Percentiles rank a stretch among this genome's conserved stretches.
Evolutionary conservation across 768 basidiomycete species (phyloP).

Genomic region (Agaricus sinodeliciosus): DNA sequence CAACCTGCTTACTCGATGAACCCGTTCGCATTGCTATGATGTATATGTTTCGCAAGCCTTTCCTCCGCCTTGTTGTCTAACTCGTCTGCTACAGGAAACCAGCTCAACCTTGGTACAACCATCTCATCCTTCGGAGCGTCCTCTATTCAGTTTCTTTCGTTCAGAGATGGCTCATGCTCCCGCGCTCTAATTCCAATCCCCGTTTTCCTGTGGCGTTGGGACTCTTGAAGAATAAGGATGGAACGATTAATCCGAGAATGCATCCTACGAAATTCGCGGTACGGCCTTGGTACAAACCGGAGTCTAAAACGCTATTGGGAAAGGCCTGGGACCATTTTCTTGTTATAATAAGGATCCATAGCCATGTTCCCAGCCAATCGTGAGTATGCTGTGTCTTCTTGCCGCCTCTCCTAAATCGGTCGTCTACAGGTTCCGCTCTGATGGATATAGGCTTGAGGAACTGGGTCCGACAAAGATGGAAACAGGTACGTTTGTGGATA

Average conservation of each 20-base stretch:
- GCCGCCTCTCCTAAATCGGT: neutral
- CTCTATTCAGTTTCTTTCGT: conserved; percentile 23
- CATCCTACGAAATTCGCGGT: conserved; percentile 27
- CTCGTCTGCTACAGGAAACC: conserved; percentile 24
- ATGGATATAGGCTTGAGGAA: conserved; percentile 38
- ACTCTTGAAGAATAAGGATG: conserved; percentile 16
- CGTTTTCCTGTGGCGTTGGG: conserved; percentile 18
- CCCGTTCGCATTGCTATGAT: conserved; percentile 41
- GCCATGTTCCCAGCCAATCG: conserved; percentile 32
- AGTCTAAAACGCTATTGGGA: conserved; percentile 20
- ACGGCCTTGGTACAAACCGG: conserved; percentile 42
- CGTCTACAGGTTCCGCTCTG: conserved; percentile 23
- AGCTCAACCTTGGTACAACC: conserved; percentile 26
- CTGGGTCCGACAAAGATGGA: conserved; percentile 34
- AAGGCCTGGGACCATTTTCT: conserved; percentile 22
- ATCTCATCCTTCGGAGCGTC: conserved; percentile 17
- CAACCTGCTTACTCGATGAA: conserved; percentile 34
- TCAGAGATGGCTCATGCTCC: conserved; percentile 33
- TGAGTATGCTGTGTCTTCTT: conserved; percentile 14
- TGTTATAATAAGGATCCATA: conserved; percentile 27
- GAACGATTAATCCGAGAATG: conserved; percentile 23
- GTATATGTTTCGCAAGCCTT: conserved; percentile 22
- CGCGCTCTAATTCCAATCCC: conserved; percentile 20
- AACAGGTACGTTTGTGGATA: conserved; percentile 20
- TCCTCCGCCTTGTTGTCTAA: neutral